phyloP scores from a whole-genome alignment of 2,329 filamentous ascomycete genomes.

The Penicillium rolfsii region DNA sequence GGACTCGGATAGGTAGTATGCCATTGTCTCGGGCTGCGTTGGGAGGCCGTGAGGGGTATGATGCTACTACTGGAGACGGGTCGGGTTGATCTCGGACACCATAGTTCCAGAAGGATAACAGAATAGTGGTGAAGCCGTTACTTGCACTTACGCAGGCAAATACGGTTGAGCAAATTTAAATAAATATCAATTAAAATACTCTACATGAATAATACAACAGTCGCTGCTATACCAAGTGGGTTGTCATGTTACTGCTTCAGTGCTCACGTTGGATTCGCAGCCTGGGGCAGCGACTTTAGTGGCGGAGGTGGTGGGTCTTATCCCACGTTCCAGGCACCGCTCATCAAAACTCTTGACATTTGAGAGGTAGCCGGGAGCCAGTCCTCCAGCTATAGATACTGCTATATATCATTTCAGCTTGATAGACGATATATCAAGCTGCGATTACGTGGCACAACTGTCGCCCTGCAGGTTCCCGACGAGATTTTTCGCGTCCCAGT shows the following conservation, averaged over 20 bases:
- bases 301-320: constrained; percentile 1
- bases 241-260: not conserved
- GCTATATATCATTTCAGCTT: not conserved
- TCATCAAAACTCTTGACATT: not conserved
- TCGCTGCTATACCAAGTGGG: not conserved
- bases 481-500: not conserved
- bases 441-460: not conserved
- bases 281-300: not conserved
- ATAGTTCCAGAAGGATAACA: too few species aligned
- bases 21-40: too few species aligned
- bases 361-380: not conserved
- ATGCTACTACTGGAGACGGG: too few species aligned
- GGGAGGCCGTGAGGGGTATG: too few species aligned
- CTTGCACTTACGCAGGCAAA: too few species aligned
- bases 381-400: not conserved
- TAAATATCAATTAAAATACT: too few species aligned
- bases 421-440: not conserved
- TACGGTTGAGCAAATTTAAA: too few species aligned
- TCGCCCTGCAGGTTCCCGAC: not conserved
- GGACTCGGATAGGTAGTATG: too few species aligned
- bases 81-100: too few species aligned
- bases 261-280: not conserved
- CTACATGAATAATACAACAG: too few species aligned
- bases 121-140: too few species aligned
- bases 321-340: constrained; percentile 1